Evolutionary conservation across 2,329 filamentous ascomycete species (phyloP).

Genomic region (Exophiala aquamarina): DNA sequence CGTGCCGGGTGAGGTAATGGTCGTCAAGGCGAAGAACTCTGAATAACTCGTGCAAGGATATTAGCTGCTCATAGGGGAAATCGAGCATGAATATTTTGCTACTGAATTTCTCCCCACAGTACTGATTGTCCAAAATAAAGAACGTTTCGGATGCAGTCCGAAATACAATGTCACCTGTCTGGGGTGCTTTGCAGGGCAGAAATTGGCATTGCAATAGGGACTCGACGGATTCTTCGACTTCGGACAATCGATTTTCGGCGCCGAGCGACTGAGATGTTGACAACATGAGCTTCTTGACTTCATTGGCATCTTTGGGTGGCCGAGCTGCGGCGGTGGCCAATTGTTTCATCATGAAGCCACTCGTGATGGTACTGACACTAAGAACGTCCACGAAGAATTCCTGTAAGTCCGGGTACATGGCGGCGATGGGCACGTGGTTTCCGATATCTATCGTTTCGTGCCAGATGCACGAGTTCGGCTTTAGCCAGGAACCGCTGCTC

Average conservation of each 20-base stretch:
- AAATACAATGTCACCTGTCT: background rate
- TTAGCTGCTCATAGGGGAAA: conserved; percentile 8
- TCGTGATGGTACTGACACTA: conserved; percentile 1
- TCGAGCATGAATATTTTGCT: conserved; percentile 3
- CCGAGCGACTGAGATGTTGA: conserved; percentile 1
- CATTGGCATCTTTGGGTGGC: background rate
- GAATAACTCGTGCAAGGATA: conserved; percentile 5
- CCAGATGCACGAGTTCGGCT: conserved; percentile 7
- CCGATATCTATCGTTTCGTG: conserved; percentile 3
- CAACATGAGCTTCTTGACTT: conserved; percentile 6
- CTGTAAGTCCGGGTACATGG: conserved; percentile 2
- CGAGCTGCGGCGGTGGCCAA: conserved; percentile 5
- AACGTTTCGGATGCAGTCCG: conserved; percentile 2
- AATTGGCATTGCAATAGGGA: conserved; percentile 1
- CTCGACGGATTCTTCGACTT: conserved; percentile 3
- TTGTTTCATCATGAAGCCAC: conserved; percentile 9
- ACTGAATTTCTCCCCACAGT: conserved; percentile 2
- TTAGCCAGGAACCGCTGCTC: background rate
- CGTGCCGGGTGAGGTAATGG: conserved; percentile 6
- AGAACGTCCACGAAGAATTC: conserved; percentile 10
- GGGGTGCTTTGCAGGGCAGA: conserved; percentile 3
- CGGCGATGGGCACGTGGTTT: conserved; percentile 3
- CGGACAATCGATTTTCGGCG: background rate
- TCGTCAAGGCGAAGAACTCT: conserved; percentile 2
- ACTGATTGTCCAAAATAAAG: conserved; percentile 9